These are phyloP conservation scores for Chiua virens DNA, from an alignment of 768 basidiomycete genomes.

Conservation along the genomic window DNA sequence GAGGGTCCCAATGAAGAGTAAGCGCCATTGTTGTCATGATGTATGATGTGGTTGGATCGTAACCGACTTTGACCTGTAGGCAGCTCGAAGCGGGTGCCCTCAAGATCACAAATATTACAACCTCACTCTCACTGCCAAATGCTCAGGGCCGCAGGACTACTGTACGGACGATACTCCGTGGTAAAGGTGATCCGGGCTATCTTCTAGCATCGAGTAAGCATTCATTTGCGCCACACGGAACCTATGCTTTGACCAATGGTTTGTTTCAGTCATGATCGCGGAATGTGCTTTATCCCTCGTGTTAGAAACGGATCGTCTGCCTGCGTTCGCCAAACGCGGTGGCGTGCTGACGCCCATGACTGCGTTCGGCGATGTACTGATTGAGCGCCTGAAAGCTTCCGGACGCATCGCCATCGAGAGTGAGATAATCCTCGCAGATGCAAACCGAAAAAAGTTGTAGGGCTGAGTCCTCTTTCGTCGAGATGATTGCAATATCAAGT, in stretches of 20 bases:
- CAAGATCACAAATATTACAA: slow-evolving; percentile 68
- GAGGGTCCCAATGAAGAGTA: slow-evolving; percentile 67
- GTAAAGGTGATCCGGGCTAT: slow-evolving; percentile 80
- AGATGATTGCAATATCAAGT: not conserved
- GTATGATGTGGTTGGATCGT: slow-evolving; percentile 3
- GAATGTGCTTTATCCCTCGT: slow-evolving; percentile 77
- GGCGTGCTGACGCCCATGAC: slow-evolving; percentile 84
- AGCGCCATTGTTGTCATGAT: not conserved
- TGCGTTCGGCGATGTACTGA: slow-evolving; percentile 75
- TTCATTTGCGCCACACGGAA: not conserved
- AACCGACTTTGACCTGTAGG: slow-evolving; percentile 33
- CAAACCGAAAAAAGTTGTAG: slow-evolving; percentile 11
- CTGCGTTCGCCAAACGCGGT: slow-evolving; percentile 58
- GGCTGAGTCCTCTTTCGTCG: not conserved
- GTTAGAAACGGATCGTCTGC: slow-evolving; percentile 53
- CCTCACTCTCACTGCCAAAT: slow-evolving; percentile 53
- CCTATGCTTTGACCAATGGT: not conserved
- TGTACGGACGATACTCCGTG: slow-evolving; percentile 61
- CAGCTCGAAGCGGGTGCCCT: slow-evolving; percentile 59
- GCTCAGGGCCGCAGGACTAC: slow-evolving; percentile 38
- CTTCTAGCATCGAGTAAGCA: slow-evolving; percentile 12
- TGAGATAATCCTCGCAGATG: slow-evolving; percentile 33
- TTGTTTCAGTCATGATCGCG: slow-evolving; percentile 62
- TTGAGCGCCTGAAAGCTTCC: slow-evolving; percentile 62
- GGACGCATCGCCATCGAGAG: slow-evolving; percentile 60